A percentile compares a stretch with the other conserved stretches of the same genome.
Evolutionary conservation across 768 basidiomycete genomes (phyloP).

Genomic region (Butyriboletus loyo): DNA sequence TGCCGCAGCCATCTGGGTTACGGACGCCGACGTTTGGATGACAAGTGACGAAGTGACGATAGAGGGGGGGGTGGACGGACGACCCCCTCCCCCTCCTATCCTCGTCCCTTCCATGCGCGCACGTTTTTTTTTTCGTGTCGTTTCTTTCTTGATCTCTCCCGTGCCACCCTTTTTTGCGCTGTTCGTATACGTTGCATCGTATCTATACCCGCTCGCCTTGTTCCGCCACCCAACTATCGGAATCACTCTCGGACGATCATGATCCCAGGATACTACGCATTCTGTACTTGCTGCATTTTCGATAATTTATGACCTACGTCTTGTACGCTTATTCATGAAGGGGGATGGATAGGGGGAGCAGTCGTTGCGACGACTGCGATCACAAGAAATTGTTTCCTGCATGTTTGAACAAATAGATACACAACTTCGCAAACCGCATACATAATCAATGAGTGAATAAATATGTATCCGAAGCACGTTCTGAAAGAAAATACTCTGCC

Average conservation of each 20-base stretch:
- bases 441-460: too few species aligned
- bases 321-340: not conserved
- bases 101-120: not conserved
- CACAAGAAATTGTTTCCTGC: too few species aligned
- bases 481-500: too few species aligned
- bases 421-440: too few species aligned
- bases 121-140: not conserved
- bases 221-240: not conserved
- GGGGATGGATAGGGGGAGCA: too few species aligned
- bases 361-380: too few species aligned
- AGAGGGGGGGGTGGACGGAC: not conserved
- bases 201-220: slow-evolving; percentile 1
- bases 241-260: not conserved
- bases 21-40: slow-evolving; percentile 26
- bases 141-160: not conserved
- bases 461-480: too few species aligned
- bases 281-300: not conserved
- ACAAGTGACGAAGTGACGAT: slow-evolving; percentile 12
- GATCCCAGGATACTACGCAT: not conserved
- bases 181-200: not conserved
- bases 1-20: slow-evolving; percentile 27
- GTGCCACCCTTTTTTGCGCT: not conserved
- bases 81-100: not conserved
- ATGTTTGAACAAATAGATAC: too few species aligned
- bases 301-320: not conserved